phyloP scores from a whole-genome alignment of 257 asterid species.

The Primulina eburnea region DNA sequence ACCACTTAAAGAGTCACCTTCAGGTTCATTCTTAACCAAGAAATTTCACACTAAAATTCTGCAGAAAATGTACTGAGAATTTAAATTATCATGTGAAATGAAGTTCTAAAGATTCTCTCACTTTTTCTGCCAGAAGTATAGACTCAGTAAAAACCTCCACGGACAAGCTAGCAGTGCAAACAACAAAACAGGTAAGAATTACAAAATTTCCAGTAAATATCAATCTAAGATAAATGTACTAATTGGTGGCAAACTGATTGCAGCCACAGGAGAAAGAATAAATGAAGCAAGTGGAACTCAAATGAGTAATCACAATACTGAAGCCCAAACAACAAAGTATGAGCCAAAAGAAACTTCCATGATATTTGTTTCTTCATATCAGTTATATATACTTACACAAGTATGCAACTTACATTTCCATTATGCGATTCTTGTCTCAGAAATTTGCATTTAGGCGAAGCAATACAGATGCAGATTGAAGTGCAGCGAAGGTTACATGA shows the following conservation, averaged over 20 bases:
- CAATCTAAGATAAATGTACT: conserved; percentile 11
- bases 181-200: conserved; percentile 57
- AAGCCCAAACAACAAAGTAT: conserved; percentile 50
- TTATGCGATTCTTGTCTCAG: conserved; percentile 34
- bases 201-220: background rate
- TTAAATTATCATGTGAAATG: background rate
- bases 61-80: background rate
- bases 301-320: conserved; percentile 39
- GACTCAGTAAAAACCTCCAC: conserved; percentile 78
- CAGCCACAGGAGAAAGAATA: conserved; percentile 59
- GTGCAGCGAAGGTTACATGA: conserved; percentile 71
- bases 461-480: conserved; percentile 75
- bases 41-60: background rate
- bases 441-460: conserved; percentile 62
- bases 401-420: conserved; percentile 20
- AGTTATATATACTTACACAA: background rate
- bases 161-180: conserved; percentile 58
- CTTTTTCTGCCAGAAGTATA: conserved; percentile 59
- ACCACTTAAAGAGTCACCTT: conserved; percentile 94
- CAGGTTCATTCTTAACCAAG: conserved; percentile 54
- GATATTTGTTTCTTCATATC: background rate
- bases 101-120: conserved; percentile 18
- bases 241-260: conserved; percentile 27
- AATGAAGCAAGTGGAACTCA: conserved; percentile 40
- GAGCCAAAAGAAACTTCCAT: conserved; percentile 8